Conservation (phyloP, 2,329 filamentous ascomycete species). For the Elsinoe ampelina region DNA sequence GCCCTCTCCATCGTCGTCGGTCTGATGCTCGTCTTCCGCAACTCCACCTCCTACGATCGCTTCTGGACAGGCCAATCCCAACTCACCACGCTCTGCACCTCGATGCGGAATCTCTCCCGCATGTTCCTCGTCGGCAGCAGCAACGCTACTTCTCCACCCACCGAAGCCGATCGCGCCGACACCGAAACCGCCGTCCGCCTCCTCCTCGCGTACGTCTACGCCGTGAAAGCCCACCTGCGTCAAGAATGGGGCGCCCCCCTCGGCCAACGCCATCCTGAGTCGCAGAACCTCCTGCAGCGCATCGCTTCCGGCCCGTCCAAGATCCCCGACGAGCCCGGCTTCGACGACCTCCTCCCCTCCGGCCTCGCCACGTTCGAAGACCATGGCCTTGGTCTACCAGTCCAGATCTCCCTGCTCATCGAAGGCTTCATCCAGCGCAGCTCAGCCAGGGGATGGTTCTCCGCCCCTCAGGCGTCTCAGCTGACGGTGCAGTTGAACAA, state of each 20-base stretch:
- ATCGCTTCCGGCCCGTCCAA: slow-evolving; percentile 21
- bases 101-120: slow-evolving; percentile 50
- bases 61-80: slow-evolving; percentile 47
- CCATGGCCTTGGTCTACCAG: slow-evolving; percentile 48
- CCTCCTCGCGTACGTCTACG: slow-evolving; percentile 52
- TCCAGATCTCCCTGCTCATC: slow-evolving; percentile 52
- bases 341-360: slow-evolving; percentile 26
- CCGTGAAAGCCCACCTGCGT: slow-evolving; percentile 55
- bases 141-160: slow-evolving; percentile 28
- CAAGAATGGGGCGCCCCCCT: slow-evolving; percentile 50
- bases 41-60: slow-evolving; percentile 54
- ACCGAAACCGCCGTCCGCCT: slow-evolving; percentile 51
- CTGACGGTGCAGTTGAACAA: slow-evolving; percentile 50
- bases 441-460: slow-evolving; percentile 48
- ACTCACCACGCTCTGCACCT: slow-evolving; percentile 48
- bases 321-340: slow-evolving; percentile 25
- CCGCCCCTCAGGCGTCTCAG: slow-evolving; percentile 49
- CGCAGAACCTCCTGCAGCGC: slow-evolving; percentile 18
- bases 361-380: slow-evolving; percentile 40
- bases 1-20: slow-evolving; percentile 57
- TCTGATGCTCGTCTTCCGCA: slow-evolving; percentile 59
- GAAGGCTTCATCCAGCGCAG: slow-evolving; percentile 52
- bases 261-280: slow-evolving; percentile 14
- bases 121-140: slow-evolving; percentile 42
- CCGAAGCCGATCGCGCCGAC: slow-evolving; percentile 42